These are phyloP conservation scores for Didymella exigua DNA, from an alignment of 2,329 filamentous ascomycete genomes.

Conservation along the genomic window DNA sequence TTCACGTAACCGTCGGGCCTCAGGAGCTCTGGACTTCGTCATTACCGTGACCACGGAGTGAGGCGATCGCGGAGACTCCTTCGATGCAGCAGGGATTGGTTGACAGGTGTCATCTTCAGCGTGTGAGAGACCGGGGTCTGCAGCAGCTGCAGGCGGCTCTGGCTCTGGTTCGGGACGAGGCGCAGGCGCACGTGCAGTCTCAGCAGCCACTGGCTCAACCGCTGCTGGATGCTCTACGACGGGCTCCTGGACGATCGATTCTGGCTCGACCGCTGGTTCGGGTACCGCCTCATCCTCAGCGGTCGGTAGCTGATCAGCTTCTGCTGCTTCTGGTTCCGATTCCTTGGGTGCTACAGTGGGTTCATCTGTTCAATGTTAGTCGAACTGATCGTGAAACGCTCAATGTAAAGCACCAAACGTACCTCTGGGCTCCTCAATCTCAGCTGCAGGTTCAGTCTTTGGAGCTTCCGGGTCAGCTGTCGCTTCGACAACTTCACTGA, in stretches of 20 bases:
- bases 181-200: conserved; percentile 14
- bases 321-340: conserved; percentile 8
- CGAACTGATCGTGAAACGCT: neutral
- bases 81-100: conserved; percentile 22
- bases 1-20: conserved; percentile 27
- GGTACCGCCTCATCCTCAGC: conserved; percentile 2
- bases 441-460: neutral
- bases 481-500: neutral
- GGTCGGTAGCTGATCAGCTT: conserved; percentile 5
- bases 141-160: conserved; percentile 17
- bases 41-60: conserved; percentile 29
- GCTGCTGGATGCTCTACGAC: conserved; percentile 3
- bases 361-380: conserved; percentile 8
- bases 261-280: conserved; percentile 14
- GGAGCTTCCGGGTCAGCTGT: neutral
- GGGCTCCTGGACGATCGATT: conserved; percentile 15
- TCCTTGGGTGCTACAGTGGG: conserved; percentile 6
- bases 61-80: conserved; percentile 25
- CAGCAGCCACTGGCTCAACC: conserved; percentile 16
- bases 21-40: conserved; percentile 25
- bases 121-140: conserved; percentile 13
- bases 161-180: conserved; percentile 18
- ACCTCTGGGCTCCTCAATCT: conserved; percentile 6
- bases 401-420: neutral
- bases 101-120: conserved; percentile 22